phyloP scores from a whole-genome alignment of 1,139 yeast genomes.

The Insectozyma bohioensis region DNA sequence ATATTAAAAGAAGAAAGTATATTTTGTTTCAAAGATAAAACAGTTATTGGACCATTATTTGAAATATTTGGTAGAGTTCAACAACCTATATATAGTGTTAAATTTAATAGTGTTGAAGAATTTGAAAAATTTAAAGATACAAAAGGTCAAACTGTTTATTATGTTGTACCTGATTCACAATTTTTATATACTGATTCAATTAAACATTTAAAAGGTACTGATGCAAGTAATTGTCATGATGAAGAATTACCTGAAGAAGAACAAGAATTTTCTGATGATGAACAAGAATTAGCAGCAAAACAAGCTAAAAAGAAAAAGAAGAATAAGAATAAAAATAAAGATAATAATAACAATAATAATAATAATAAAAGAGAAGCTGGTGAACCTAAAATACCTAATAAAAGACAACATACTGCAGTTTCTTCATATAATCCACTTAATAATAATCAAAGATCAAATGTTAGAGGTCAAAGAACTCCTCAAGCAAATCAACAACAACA shows the following conservation, averaged over 20 bases:
- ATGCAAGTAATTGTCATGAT: constrained; percentile 92
- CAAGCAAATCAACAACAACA: constrained; percentile 6
- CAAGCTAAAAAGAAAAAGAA: constrained; percentile 58
- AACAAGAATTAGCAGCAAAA: constrained; percentile 63
- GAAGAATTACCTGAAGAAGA: constrained; percentile 93
- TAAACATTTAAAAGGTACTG: constrained; percentile 76
- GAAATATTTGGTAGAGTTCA: constrained; percentile 92
- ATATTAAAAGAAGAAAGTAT: constrained; percentile 81
- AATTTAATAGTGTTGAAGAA: constrained; percentile 57
- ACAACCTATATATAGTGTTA: constrained; percentile 78
- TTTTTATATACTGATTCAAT: constrained; percentile 76
- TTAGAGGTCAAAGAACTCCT: constrained; percentile 4
- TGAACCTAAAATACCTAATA: constrained; percentile 7
- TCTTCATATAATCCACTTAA: constrained; percentile 12
- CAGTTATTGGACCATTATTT: constrained; percentile 75
- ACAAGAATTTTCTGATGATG: constrained; percentile 95
- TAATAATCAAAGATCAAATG: neutral
- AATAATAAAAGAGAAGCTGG: constrained; percentile 5
- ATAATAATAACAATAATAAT: constrained; percentile 9
- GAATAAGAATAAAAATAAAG: constrained; percentile 31
- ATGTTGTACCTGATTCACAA: constrained; percentile 78
- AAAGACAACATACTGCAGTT: constrained; percentile 18
- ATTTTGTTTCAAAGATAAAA: constrained; percentile 72
- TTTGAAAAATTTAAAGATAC: constrained; percentile 41
- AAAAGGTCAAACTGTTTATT: constrained; percentile 63